These are phyloP conservation scores for Corynascus novoguineensis DNA, from an alignment of 495 filamentous ascomycete species.

Conservation along the genomic window DNA sequence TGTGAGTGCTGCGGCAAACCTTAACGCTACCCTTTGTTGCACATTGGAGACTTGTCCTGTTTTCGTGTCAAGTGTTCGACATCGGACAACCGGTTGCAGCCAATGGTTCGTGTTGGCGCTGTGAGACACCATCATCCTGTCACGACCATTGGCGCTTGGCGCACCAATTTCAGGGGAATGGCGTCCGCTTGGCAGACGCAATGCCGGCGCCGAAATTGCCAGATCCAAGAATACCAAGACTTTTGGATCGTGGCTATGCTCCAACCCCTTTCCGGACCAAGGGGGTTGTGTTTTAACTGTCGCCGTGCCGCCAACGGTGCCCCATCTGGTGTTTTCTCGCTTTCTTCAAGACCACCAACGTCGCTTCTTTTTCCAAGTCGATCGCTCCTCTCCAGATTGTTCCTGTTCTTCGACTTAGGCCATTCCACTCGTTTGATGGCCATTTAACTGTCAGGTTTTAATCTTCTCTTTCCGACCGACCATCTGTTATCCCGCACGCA, in stretches of 20 bases:
- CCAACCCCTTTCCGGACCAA: conserved; percentile 14
- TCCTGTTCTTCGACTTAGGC: conserved; percentile 13
- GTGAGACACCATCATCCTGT: background rate
- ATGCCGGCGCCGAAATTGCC: conserved; percentile 1
- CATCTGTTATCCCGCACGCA: background rate
- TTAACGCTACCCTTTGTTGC: too few species aligned
- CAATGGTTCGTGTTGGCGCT: too few species aligned
- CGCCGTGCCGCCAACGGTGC: background rate
- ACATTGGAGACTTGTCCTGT: background rate
- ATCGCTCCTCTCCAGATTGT: conserved; percentile 13
- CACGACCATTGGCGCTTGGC: conserved; percentile 16
- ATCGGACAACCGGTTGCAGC: too few species aligned
- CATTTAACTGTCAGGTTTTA: conserved; percentile 16
- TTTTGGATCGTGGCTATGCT: conserved; percentile 25
- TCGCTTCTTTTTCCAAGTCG: conserved; percentile 16
- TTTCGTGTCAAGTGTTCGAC: background rate
- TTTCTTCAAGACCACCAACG: conserved; percentile 6
- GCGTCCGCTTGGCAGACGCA: conserved; percentile 19
- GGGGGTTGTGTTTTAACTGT: conserved; percentile 13
- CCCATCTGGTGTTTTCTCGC: background rate
- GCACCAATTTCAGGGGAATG: conserved; percentile 2
- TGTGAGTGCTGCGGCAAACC: too few species aligned
- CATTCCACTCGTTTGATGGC: conserved; percentile 28
- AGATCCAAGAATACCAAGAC: conserved; percentile 16
- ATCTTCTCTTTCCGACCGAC: background rate